phyloP scores from a whole-genome alignment of 257 asterid species.

The Penstemon eatonii region DNA sequence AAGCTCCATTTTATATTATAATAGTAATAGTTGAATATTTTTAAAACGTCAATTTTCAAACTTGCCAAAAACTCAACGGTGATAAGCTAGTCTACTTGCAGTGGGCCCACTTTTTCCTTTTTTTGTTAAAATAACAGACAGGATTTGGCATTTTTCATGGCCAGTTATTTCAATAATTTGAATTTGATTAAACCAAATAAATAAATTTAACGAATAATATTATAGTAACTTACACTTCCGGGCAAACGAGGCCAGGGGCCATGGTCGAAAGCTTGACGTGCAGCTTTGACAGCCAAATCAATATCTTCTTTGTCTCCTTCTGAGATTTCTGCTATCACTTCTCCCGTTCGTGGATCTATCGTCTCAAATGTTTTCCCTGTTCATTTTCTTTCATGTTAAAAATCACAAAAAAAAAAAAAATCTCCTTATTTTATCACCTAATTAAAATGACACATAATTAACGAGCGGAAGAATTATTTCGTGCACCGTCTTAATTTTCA shows the following conservation, averaged over 20 bases:
- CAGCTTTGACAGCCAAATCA: slow-evolving; percentile 63
- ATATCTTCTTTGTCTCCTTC: slow-evolving; percentile 57
- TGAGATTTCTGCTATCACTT: slow-evolving; percentile 44
- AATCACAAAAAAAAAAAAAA: neutral
- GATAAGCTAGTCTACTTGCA: no score
- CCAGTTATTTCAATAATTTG: neutral
- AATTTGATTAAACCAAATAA: neutral
- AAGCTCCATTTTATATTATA: no score
- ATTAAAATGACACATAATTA: no score
- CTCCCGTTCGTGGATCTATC: slow-evolving; percentile 52
- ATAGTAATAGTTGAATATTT: no score
- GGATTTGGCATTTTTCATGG: neutral
- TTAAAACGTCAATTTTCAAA: no score
- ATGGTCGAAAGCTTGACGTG: slow-evolving; percentile 58
- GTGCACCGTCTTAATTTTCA: no score
- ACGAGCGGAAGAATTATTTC: no score
- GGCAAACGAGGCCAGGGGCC: slow-evolving; percentile 72
- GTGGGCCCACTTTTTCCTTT: no score
- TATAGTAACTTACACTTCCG: slow-evolving; percentile 35
- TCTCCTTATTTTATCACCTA: no score
- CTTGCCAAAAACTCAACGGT: no score
- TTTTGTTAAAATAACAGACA: no score
- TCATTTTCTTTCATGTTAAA: neutral
- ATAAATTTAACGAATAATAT: neutral
- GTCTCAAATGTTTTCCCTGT: slow-evolving; percentile 55